These are phyloP conservation scores for Paraleonurus japonicus DNA, from an alignment of 257 asterid genomes.

Conservation along the genomic window DNA sequence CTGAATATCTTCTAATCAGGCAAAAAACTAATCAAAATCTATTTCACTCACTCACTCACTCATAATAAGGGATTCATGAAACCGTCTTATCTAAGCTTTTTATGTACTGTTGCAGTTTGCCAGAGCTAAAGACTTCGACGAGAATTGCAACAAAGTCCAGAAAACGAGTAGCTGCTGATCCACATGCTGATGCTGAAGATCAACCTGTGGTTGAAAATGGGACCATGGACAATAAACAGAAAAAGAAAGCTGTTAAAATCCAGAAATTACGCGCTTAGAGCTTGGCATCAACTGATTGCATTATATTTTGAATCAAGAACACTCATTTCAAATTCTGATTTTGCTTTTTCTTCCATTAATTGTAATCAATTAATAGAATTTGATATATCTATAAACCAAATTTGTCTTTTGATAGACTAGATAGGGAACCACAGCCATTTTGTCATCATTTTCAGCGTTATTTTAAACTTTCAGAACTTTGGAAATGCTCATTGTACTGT, in stretches of 20 bases:
- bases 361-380: background rate
- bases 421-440: background rate
- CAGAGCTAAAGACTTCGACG: constrained; percentile 30
- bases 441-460: background rate
- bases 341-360: background rate
- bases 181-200: constrained; percentile 24
- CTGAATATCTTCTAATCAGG: too few species aligned
- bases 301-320: constrained; percentile 20
- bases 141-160: constrained; percentile 36
- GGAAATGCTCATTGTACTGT: background rate
- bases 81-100: background rate
- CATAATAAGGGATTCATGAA: background rate
- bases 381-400: constrained; percentile 1
- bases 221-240: constrained; percentile 16
- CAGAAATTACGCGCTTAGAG: constrained; percentile 4
- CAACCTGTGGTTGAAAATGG: constrained; percentile 27
- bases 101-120: constrained; percentile 38
- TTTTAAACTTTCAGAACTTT: background rate
- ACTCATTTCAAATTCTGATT: background rate
- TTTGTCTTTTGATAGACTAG: background rate
- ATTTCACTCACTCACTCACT: too few species aligned
- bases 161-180: constrained; percentile 26
- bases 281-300: constrained; percentile 16
- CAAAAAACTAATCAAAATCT: too few species aligned
- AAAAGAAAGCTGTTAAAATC: constrained; percentile 19